Percentiles rank a stretch among this genome's conserved stretches.
These are phyloP conservation scores for Talaromyces islandicus DNA, from an alignment of 2,329 filamentous ascomycete genomes.

Conservation along the genomic window DNA sequence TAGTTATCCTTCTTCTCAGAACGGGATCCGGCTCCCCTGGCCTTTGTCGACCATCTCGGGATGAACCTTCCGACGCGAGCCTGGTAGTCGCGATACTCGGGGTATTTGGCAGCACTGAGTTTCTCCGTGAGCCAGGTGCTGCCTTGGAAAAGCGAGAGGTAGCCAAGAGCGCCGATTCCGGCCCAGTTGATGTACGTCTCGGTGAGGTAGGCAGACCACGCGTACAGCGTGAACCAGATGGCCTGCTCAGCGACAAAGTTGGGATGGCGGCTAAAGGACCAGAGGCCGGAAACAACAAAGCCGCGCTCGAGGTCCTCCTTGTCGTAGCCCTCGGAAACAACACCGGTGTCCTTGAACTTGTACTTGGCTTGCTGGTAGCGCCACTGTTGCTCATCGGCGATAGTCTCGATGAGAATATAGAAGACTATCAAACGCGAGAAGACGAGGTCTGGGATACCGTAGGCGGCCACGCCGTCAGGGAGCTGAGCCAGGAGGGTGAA, in stretches of 20 bases:
- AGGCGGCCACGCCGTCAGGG: conserved; percentile 44
- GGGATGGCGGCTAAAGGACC: conserved; percentile 83
- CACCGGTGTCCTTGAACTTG: conserved; percentile 65
- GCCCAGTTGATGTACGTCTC: conserved; percentile 73
- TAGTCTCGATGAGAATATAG: conserved; percentile 61
- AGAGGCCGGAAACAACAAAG: conserved; percentile 78
- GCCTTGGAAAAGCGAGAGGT: conserved; percentile 78
- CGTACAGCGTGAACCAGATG: conserved; percentile 82
- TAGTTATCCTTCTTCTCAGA: neutral
- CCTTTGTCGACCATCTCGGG: conserved; percentile 45
- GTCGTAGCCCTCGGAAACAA: conserved; percentile 55
- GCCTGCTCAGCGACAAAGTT: conserved; percentile 92
- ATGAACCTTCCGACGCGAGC: conserved; percentile 76
- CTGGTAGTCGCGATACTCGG: conserved; percentile 82
- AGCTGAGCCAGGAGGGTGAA: conserved; percentile 68
- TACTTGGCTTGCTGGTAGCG: conserved; percentile 76
- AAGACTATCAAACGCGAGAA: conserved; percentile 52
- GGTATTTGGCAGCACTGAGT: conserved; percentile 76
- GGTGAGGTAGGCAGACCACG: conserved; percentile 76
- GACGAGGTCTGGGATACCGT: conserved; percentile 55
- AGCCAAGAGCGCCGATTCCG: conserved; percentile 59
- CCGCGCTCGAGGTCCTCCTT: conserved; percentile 80
- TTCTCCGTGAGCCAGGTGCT: conserved; percentile 84
- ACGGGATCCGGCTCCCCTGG: conserved; percentile 15
- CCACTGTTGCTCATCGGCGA: conserved; percentile 94